phyloP scores from a whole-genome alignment of 495 filamentous ascomycete species.

The Aspergillus ostianus region DNA sequence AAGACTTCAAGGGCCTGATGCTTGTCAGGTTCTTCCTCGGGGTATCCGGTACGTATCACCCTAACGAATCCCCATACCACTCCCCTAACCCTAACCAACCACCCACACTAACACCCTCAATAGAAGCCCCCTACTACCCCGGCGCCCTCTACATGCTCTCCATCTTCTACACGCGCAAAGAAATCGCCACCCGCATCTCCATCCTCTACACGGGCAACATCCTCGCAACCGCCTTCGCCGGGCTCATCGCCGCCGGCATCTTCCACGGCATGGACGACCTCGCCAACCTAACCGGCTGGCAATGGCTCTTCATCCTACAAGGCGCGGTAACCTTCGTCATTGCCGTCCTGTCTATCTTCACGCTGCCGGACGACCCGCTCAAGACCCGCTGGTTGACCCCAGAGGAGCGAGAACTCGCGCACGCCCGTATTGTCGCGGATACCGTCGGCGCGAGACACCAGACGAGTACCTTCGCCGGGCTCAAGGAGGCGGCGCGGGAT shows the following conservation, averaged over 20 bases:
- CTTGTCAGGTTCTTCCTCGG: slow-evolving; percentile 38
- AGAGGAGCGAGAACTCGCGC: slow-evolving; percentile 17
- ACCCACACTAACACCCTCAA: slow-evolving; percentile 9
- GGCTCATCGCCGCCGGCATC: slow-evolving; percentile 44
- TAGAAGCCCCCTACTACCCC: slow-evolving; percentile 50
- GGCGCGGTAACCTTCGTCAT: slow-evolving; percentile 65
- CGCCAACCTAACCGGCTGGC: slow-evolving; percentile 67
- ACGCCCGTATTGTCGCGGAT: slow-evolving; percentile 21
- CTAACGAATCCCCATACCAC: slow-evolving; percentile 14
- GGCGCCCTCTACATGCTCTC: slow-evolving; percentile 44
- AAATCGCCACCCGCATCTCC: slow-evolving; percentile 42
- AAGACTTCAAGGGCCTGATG: slow-evolving; percentile 40
- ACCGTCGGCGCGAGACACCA: slow-evolving; percentile 32
- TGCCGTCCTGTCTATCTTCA: slow-evolving; percentile 65
- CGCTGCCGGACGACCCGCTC: slow-evolving; percentile 64
- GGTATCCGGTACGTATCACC: slow-evolving; percentile 48
- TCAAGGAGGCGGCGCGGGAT: slow-evolving; percentile 29
- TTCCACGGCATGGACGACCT: slow-evolving; percentile 22
- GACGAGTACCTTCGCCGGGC: slow-evolving; percentile 14
- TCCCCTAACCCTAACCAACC: slow-evolving; percentile 17
- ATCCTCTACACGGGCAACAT: slow-evolving; percentile 45
- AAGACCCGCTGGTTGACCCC: slow-evolving; percentile 17
- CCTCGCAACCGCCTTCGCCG: slow-evolving; percentile 44
- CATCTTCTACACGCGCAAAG: slow-evolving; percentile 47
- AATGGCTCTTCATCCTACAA: slow-evolving; percentile 68